A percentile compares a stretch with the other conserved stretches of the same genome.
Conservation (phyloP, 1,284 basidiomycete genomes). For the Irpex lacteus region DNA sequence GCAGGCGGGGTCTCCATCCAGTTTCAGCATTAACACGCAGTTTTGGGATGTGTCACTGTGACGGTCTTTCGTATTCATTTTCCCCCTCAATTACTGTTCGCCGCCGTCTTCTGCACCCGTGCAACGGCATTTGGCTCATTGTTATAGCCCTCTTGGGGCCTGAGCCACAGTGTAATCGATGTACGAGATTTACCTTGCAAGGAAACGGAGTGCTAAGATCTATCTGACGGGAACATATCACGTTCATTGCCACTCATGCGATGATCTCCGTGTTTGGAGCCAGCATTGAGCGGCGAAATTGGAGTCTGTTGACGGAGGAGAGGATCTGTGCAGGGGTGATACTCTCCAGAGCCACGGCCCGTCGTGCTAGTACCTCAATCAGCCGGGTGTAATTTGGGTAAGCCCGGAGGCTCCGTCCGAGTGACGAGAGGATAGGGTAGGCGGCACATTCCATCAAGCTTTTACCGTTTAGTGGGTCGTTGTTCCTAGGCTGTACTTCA, state of each 20-base stretch:
- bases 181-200: neutral
- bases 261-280: neutral
- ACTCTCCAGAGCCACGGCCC: neutral
- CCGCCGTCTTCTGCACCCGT: neutral
- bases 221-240: neutral
- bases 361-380: neutral
- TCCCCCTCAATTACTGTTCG: neutral
- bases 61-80: neutral
- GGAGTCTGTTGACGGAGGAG: neutral
- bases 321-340: neutral
- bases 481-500: slow-evolving; percentile 8
- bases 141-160: neutral
- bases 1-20: neutral
- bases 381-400: neutral
- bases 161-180: neutral
- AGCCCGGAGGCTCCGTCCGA: slow-evolving; percentile 11
- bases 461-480: slow-evolving; percentile 23
- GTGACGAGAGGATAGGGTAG: slow-evolving; percentile 11
- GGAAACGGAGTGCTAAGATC: neutral
- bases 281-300: neutral
- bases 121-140: neutral
- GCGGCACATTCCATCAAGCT: slow-evolving; percentile 29
- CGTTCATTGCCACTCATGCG: neutral
- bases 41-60: neutral
- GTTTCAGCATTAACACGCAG: neutral